A percentile compares a stretch with the other conserved stretches of the same genome.
phyloP scores from a whole-genome alignment of 1,284 basidiomycete genomes.

The Naganishia liquefaciens region DNA sequence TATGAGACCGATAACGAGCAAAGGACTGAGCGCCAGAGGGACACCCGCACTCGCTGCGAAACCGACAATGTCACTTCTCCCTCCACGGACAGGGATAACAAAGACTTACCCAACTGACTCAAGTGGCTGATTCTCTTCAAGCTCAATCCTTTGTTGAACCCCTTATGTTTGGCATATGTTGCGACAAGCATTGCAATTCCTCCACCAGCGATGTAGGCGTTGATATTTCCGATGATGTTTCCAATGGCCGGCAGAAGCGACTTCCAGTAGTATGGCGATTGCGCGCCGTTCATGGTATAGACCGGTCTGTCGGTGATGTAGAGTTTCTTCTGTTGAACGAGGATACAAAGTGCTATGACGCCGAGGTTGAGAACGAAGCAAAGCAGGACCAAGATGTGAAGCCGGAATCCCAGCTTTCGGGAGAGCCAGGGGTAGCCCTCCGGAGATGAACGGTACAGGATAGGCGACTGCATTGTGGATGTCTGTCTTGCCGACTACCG shows the following conservation, averaged over 20 bases:
- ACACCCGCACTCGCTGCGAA: conserved; percentile 4
- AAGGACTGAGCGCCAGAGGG: conserved; percentile 5
- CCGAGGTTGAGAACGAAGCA: conserved; percentile 16
- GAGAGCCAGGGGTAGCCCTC: conserved; percentile 27
- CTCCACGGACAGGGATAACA: background rate
- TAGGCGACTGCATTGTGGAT: conserved; percentile 16
- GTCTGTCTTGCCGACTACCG: background rate
- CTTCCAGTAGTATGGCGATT: conserved; percentile 20
- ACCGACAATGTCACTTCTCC: too few species aligned
- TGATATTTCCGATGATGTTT: conserved; percentile 22
- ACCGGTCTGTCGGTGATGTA: conserved; percentile 17
- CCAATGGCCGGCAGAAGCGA: conserved; percentile 17
- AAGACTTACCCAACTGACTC: conserved; percentile 10
- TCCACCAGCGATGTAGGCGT: conserved; percentile 11
- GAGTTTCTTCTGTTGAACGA: conserved; percentile 20
- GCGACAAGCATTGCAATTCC: conserved; percentile 22
- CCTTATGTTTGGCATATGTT: conserved; percentile 25
- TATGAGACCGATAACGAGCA: conserved; percentile 12
- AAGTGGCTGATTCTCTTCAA: conserved; percentile 21
- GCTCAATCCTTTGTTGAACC: conserved; percentile 14
- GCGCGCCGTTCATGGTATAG: conserved; percentile 12
- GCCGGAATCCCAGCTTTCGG: conserved; percentile 2
- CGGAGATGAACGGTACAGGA: conserved; percentile 23
- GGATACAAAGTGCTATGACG: conserved; percentile 8
- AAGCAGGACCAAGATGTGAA: conserved; percentile 17